Evolutionary conservation across 768 basidiomycete genomes (phyloP), one percentile per base, ranked within the genome.

Genomic region (Exidia glandulosa): DNA sequence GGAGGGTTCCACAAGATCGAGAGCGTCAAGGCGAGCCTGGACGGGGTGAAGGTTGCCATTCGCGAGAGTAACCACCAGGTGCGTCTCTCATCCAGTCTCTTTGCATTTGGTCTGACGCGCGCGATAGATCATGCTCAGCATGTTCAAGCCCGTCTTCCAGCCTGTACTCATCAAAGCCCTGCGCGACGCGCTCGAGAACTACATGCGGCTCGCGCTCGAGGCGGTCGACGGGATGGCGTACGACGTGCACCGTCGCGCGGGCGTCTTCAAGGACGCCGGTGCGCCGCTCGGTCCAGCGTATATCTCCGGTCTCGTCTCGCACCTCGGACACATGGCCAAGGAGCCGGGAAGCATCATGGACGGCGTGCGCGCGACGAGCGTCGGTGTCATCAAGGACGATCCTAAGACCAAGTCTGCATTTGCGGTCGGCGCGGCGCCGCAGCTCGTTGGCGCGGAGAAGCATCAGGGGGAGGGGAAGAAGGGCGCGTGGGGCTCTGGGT

Each of bases 341-440:
- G 66, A 68, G 56, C 75, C 66, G 0, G n/a, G n/a, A n/a, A 45
- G 41, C 23, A 41, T 76, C 30, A 69, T 76, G 60, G 66, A 72
- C 2, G 81, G 76, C 0, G 79, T 79, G 77, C 71, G 66, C 29
- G 80, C 81, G 3, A 88, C 87, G 0, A 80, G 87, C 0, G 84
- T 83, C 0, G 87, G 87, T 0, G 62, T 88, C 6, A 72, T 88
- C 56, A 77, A 82, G 47, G 79, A 83, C 16, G 80, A 80, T 34
- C 61, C 62, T 0, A 66, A 67, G 14, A 64, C 65, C 31, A 69
- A 66, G 36, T 68, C 73, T 45, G 63, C 68, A 56, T 79, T 89
- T 52, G 87, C 86, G 0, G 72, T 88, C 73, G 87, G 87, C 2
- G 84, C 79, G 9, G 86, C 86, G 70, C 87, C 87, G 32, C 87